Percentiles rank a stretch among this genome's conserved stretches.
phyloP scores from a whole-genome alignment of 1,139 yeast genomes.

The Neolecta irregularis region DNA sequence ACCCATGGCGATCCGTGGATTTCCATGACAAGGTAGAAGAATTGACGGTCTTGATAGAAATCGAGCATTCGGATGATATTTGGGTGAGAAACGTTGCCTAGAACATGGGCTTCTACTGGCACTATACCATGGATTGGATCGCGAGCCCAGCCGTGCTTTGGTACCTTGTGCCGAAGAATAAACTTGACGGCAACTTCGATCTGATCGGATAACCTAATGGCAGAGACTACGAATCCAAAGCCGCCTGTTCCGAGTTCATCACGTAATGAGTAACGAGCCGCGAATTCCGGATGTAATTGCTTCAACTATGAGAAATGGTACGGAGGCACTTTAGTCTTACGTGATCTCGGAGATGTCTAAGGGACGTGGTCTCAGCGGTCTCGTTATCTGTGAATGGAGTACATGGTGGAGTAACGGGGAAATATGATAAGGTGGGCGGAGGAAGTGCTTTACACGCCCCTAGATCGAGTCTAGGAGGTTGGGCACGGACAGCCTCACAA shows the following conservation, averaged over 20 bases:
- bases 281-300: slow-evolving; percentile 13
- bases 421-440: too few species aligned
- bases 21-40: slow-evolving; percentile 93
- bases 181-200: slow-evolving; percentile 14
- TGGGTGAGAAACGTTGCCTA: too few species aligned
- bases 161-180: slow-evolving; percentile 12
- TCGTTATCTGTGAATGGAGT: too few species aligned
- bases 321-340: neutral
- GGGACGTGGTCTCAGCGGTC: too few species aligned
- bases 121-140: slow-evolving; percentile 10
- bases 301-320: neutral
- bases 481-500: too few species aligned
- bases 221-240: slow-evolving; percentile 15
- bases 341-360: too few species aligned
- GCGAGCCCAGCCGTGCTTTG: slow-evolving; percentile 11
- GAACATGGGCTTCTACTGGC: slow-evolving; percentile 12
- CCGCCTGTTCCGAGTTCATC: slow-evolving; percentile 15
- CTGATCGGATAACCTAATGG: slow-evolving; percentile 8
- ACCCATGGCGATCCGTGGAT: neutral
- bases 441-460: too few species aligned
- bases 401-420: too few species aligned
- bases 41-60: slow-evolving; percentile 69
- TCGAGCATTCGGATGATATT: slow-evolving; percentile 89
- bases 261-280: slow-evolving; percentile 9
- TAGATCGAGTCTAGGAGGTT: too few species aligned